These are phyloP conservation scores for Lodderomyces jiufengensis DNA, from an alignment of 1,139 yeast species.

Conservation along the genomic window DNA sequence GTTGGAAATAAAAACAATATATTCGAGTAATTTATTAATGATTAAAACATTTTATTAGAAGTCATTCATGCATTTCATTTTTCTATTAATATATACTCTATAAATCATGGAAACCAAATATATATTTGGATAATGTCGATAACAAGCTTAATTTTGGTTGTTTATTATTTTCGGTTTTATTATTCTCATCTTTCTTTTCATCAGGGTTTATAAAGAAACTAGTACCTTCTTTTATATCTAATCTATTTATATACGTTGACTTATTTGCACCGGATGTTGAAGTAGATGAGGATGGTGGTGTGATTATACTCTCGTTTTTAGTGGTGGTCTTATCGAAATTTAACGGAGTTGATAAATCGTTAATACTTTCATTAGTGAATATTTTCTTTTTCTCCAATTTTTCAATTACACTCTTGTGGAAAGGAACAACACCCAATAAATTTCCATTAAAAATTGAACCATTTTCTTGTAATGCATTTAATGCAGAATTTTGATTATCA, in stretches of 20 bases:
- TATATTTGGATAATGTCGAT: slow-evolving; percentile 33
- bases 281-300: slow-evolving; percentile 6
- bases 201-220: slow-evolving; percentile 34
- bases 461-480: slow-evolving; percentile 80
- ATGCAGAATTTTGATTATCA: slow-evolving; percentile 70
- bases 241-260: slow-evolving; percentile 19
- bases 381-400: slow-evolving; percentile 57
- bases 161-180: slow-evolving; percentile 14
- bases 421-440: slow-evolving; percentile 74
- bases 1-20: slow-evolving; percentile 8
- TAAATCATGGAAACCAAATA: slow-evolving; percentile 47
- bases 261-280: slow-evolving; percentile 3
- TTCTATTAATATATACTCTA: slow-evolving; percentile 14
- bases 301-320: neutral
- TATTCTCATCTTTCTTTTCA: slow-evolving; percentile 14
- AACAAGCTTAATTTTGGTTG: slow-evolving; percentile 33
- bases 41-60: slow-evolving; percentile 1
- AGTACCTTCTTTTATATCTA: slow-evolving; percentile 43
- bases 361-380: slow-evolving; percentile 50
- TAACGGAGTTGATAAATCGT: slow-evolving; percentile 17
- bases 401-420: slow-evolving; percentile 58
- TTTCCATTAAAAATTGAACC: slow-evolving; percentile 70
- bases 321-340: slow-evolving; percentile 1
- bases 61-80: no score
- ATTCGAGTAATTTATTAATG: no score